These are phyloP conservation scores for Athelia psychrophila DNA, from an alignment of 1,284 basidiomycete species.

Conservation along the genomic window DNA sequence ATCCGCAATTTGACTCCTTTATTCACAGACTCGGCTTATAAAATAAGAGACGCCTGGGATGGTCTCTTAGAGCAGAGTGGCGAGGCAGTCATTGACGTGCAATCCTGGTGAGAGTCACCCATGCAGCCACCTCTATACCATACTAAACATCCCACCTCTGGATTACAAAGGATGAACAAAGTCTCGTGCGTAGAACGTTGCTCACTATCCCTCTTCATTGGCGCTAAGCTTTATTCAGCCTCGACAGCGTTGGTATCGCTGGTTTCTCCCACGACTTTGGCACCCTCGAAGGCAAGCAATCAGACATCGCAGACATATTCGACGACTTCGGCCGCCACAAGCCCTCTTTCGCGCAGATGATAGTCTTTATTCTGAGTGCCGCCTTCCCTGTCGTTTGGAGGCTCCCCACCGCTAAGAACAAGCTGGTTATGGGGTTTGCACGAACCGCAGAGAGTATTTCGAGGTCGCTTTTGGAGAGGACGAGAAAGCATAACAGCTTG, in stretches of 20 bases:
- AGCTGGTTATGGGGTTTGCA: constrained; percentile 33
- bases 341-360: constrained; percentile 19
- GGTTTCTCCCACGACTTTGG: constrained; percentile 57
- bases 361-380: constrained; percentile 38
- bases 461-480: constrained; percentile 40
- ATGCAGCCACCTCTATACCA: not conserved
- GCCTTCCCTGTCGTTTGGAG: constrained; percentile 40
- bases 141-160: not conserved
- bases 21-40: constrained; percentile 37
- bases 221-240: constrained; percentile 23
- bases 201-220: not conserved
- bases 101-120: constrained; percentile 42
- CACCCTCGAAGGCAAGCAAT: constrained; percentile 43
- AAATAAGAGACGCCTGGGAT: constrained; percentile 14
- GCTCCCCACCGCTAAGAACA: constrained; percentile 40
- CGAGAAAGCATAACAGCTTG: constrained; percentile 36
- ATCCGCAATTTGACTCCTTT: constrained; percentile 37
- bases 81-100: constrained; percentile 46
- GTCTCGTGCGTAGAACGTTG: constrained; percentile 36
- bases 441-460: constrained; percentile 39
- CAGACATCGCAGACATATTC: constrained; percentile 44
- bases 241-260: constrained; percentile 59
- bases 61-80: constrained; percentile 16
- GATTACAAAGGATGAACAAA: constrained; percentile 41
- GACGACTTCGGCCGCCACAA: constrained; percentile 33